Conservation (phyloP, 23 red algal species). For the Agarophyton chilense region DNA sequence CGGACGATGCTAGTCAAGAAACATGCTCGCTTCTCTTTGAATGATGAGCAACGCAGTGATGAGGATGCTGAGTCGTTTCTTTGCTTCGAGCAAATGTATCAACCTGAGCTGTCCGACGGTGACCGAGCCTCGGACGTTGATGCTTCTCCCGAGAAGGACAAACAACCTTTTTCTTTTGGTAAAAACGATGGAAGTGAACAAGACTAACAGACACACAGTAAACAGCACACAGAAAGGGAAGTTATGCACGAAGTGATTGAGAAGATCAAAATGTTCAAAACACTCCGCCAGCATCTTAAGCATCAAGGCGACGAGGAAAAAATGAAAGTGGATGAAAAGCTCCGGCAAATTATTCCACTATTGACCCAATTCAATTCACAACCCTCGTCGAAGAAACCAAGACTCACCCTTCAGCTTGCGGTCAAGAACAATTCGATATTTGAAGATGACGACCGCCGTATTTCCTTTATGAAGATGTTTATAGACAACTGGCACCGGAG, state of each 20-base stretch:
- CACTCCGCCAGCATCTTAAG: slow-evolving; percentile 57
- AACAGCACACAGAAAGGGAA: slow-evolving; percentile 9
- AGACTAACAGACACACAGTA: background rate
- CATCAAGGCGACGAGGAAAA: slow-evolving; percentile 47
- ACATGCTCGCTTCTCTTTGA: slow-evolving; percentile 25
- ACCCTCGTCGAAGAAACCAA: background rate
- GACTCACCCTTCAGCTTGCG: background rate
- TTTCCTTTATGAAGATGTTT: slow-evolving; percentile 64
- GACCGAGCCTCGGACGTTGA: background rate
- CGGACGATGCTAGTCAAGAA: slow-evolving; percentile 24
- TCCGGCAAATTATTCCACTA: slow-evolving; percentile 47
- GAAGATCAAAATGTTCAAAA: slow-evolving; percentile 79
- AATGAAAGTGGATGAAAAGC: slow-evolving; percentile 30
- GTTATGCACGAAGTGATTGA: slow-evolving; percentile 73
- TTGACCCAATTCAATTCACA: background rate
- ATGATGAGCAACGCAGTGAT: slow-evolving; percentile 16
- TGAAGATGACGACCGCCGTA: background rate
- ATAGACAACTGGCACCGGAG: slow-evolving; percentile 43
- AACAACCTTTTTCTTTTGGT: background rate
- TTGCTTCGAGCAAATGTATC: background rate
- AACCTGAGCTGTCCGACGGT: background rate
- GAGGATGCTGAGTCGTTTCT: background rate
- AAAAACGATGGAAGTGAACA: background rate
- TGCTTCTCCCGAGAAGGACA: background rate
- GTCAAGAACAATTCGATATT: slow-evolving; percentile 10